phyloP scores from a whole-genome alignment of 179 eudicot species.

The Camellia oleifera region DNA sequence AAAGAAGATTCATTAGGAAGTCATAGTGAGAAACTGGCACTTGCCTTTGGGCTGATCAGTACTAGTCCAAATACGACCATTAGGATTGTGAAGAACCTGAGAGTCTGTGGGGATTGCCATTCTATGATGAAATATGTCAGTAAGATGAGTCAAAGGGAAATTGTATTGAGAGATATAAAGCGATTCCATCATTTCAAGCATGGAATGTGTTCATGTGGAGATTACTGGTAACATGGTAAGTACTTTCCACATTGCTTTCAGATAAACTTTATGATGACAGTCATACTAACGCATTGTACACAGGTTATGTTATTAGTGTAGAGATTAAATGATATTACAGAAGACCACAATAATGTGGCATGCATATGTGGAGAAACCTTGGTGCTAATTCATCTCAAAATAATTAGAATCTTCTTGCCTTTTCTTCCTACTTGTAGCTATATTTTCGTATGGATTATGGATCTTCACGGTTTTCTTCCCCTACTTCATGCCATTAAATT shows the following conservation, averaged over 20 bases:
- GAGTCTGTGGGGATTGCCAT: constrained; percentile 34
- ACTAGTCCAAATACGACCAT: constrained; percentile 11
- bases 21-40: constrained; percentile 36
- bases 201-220: constrained; percentile 27
- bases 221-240: constrained; percentile 31
- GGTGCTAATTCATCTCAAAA: too few species aligned
- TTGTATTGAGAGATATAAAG: constrained; percentile 34
- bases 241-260: neutral
- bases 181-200: constrained; percentile 31
- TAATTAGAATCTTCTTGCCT: too few species aligned
- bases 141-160: constrained; percentile 25
- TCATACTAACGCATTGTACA: neutral
- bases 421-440: too few species aligned
- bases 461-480: too few species aligned
- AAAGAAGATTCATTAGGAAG: constrained; percentile 33
- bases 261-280: neutral
- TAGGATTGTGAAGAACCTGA: constrained; percentile 32
- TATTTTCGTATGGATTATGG: too few species aligned
- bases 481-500: too few species aligned
- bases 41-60: constrained; percentile 33
- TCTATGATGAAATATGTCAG: constrained; percentile 31
- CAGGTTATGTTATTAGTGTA: too few species aligned
- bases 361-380: too few species aligned
- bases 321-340: too few species aligned
- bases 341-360: too few species aligned